A percentile compares a stretch with the other conserved stretches of the same genome.
These are phyloP conservation scores for Saccharomycopsis synnaedendra DNA, from an alignment of 805 yeast genomes.

Conservation along the genomic window DNA sequence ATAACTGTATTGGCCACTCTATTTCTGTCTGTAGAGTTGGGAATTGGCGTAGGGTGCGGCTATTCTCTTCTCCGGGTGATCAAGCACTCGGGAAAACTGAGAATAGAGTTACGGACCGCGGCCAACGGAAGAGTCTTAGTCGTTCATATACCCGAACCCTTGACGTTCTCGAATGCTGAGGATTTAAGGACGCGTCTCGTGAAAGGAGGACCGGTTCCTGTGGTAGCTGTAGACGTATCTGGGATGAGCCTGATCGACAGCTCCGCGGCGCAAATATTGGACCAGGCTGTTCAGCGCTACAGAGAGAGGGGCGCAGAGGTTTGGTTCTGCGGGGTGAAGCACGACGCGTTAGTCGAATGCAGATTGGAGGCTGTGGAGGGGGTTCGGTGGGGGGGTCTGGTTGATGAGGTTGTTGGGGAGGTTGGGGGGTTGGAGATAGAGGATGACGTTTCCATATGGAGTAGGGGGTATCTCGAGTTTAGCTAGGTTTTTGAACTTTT, in stretches of 20 bases:
- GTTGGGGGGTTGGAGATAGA: not conserved
- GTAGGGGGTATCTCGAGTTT: conserved; percentile 5
- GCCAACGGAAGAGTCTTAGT: conserved; percentile 32
- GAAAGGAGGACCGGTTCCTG: conserved; percentile 46
- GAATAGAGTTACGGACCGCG: conserved; percentile 68
- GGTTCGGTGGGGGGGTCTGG: conserved; percentile 26
- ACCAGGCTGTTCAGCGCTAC: conserved; percentile 49
- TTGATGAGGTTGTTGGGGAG: not conserved
- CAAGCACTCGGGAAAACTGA: conserved; percentile 67
- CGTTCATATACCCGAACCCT: conserved; percentile 77
- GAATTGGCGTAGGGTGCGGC: conserved; percentile 78
- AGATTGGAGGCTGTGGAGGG: not conserved
- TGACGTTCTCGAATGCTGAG: conserved; percentile 77
- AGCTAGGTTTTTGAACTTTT: no score
- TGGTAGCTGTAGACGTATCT: conserved; percentile 62
- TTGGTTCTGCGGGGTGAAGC: conserved; percentile 1
- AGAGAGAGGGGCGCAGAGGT: conserved; percentile 8
- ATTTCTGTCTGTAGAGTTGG: conserved; percentile 75
- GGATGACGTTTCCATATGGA: conserved; percentile 3
- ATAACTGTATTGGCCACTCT: conserved; percentile 56
- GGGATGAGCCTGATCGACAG: conserved; percentile 80
- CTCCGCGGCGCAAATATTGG: conserved; percentile 62
- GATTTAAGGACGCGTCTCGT: conserved; percentile 57
- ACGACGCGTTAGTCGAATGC: not conserved
- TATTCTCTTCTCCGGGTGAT: conserved; percentile 73